Evolutionary conservation across 164 flowering plant species (phyloP), one percentile per base, ranked within the genome.

Genomic region (Buxus sempervirens): DNA sequence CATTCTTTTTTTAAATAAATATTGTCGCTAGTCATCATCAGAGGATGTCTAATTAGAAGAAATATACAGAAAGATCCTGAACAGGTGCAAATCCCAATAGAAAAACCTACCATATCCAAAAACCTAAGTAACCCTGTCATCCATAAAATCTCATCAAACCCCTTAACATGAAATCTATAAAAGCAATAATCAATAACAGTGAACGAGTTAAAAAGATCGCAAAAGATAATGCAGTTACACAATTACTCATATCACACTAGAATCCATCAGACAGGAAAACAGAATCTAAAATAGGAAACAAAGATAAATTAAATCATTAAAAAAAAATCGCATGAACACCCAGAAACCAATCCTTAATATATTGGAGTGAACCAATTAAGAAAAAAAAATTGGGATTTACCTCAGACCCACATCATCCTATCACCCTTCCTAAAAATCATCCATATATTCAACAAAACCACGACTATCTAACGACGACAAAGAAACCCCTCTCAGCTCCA

Each of bases 321-420:
- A 57, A 10, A 57, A 23, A 57, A 57, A 57, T n/a, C 21, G n/a
- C 41, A 54, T 19, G 27, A 54, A 55, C 67, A 1, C 54, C 60
- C 38, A 28, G 42, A 71, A 58, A 24, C 66, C 49, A 69, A 69
- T 75, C 55, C 54, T 38, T 63, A 70, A 63, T 66, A 58, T 38
- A 28, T 19, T 2, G 51, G 21, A 18, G 21, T 61, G n/a, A 67
- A 10, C n/a, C 19, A 21, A 22, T 19, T 23, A 70, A 0, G 54
- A 26, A 20, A 60, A 55, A 62, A 72, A 65, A 60, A 60, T 25
- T 14, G 48, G 59, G 72, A 68, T 65, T 78, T 84, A 89, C 97
- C 94, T 91, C 80, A 89, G 75, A 75, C 85, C 86, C 83, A 84
- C 89, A 85, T 83, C 88, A 69, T 82, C 75, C 7, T 54, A 66